phyloP scores from a whole-genome alignment of 345 rosid species.

The Eucalyptus cloeziana region DNA sequence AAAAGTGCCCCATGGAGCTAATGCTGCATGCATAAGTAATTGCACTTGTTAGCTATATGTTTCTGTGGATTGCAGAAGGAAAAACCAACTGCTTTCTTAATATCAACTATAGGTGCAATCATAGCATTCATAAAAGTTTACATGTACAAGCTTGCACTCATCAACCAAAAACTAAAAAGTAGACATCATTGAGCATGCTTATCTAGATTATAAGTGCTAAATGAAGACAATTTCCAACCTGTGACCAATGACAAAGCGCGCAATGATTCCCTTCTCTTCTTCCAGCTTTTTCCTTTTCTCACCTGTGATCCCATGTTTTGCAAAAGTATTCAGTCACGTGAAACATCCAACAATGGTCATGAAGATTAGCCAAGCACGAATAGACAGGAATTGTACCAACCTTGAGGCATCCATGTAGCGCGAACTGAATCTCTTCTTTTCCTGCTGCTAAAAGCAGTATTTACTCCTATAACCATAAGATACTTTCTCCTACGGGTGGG shows the following conservation, averaged over 20 bases:
- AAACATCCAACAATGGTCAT: not conserved
- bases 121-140: not conserved
- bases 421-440: conserved; percentile 95
- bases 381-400: conserved; percentile 10
- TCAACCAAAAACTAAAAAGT: not conserved
- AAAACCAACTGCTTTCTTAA: not conserved
- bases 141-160: not conserved
- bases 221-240: conserved; percentile 44
- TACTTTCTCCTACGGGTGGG: conserved; percentile 43
- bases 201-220: not conserved
- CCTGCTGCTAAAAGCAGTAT: conserved; percentile 93
- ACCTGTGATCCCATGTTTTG: conserved; percentile 24
- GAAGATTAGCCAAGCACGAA: not conserved
- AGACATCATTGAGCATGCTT: not conserved
- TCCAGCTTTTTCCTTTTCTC: conserved; percentile 80
- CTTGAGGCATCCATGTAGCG: conserved; percentile 96
- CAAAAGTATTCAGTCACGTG: not conserved
- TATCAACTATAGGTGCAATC: not conserved
- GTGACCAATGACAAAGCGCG: conserved; percentile 89
- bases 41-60: not conserved
- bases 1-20: not conserved
- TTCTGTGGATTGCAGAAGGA: not conserved
- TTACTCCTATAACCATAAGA: conserved; percentile 88
- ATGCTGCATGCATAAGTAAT: not conserved
- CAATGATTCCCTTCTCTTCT: conserved; percentile 85